Evolutionary conservation across 2,329 filamentous ascomycete genomes (phyloP).

Genomic region (Daldinia eschscholtzii): DNA sequence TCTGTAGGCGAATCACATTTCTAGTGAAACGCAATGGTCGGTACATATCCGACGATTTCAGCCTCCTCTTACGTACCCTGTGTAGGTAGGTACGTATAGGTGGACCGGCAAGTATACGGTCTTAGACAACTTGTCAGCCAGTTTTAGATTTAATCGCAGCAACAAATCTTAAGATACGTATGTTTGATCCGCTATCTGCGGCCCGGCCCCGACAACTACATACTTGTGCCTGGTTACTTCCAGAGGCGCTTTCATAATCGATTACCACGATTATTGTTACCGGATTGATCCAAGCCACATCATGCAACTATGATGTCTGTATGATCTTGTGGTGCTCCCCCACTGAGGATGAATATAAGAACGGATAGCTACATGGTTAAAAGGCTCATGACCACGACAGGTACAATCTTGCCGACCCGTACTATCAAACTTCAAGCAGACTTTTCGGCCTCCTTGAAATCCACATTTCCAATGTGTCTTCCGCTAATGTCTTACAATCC

Average conservation of each 20-base stretch:
- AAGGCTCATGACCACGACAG: neutral
- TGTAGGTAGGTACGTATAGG: neutral
- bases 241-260: neutral
- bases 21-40: too few relatives aligned
- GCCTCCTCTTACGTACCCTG: neutral
- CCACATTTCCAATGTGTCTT: neutral
- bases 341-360: conserved; percentile 6
- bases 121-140: neutral
- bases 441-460: conserved; percentile 3
- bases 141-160: neutral
- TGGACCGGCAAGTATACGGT: neutral
- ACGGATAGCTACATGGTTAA: conserved; percentile 32
- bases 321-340: neutral
- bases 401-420: neutral
- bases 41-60: neutral
- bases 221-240: neutral
- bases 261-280: neutral
- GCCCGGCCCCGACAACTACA: neutral
- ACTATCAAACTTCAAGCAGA: neutral
- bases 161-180: neutral
- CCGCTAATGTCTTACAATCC: conserved; percentile 20
- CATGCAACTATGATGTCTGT: conserved; percentile 9
- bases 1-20: neutral
- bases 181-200: neutral
- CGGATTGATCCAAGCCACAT: conserved; percentile 14